phyloP scores from a whole-genome alignment of 2,329 filamentous ascomycete species.

The Bretziella fagacearum region DNA sequence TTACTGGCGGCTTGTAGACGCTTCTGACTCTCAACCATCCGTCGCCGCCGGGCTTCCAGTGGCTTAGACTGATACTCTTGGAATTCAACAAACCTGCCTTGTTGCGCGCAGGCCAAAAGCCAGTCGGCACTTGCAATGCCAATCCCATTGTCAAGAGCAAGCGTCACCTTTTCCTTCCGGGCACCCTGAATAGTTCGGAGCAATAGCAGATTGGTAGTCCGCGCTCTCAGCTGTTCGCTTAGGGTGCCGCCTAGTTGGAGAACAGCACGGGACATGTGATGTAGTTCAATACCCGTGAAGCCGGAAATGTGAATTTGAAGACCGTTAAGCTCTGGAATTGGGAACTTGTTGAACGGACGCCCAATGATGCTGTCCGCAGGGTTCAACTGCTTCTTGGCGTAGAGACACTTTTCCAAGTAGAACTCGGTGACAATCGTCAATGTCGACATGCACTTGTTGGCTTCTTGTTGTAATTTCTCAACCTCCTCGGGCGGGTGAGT shows the following conservation, averaged over 20 bases:
- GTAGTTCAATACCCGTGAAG: slow-evolving; percentile 67
- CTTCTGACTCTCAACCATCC: not conserved
- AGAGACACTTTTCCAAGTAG: slow-evolving; percentile 80
- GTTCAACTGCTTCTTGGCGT: slow-evolving; percentile 53
- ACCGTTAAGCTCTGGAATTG: slow-evolving; percentile 50
- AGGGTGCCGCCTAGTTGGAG: slow-evolving; percentile 65
- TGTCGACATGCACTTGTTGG: not conserved
- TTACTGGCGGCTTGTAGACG: not conserved
- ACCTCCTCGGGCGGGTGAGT: slow-evolving; percentile 6
- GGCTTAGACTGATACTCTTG: not conserved
- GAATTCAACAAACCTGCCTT: slow-evolving; percentile 21
- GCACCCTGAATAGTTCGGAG: slow-evolving; percentile 43
- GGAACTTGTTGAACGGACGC: slow-evolving; percentile 55
- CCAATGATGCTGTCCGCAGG: slow-evolving; percentile 57
- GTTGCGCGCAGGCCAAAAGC: slow-evolving; percentile 61
- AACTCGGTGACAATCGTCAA: slow-evolving; percentile 57
- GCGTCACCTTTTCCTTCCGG: slow-evolving; percentile 58
- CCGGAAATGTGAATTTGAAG: slow-evolving; percentile 65
- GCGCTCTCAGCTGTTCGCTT: slow-evolving; percentile 55
- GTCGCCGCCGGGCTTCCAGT: not conserved
- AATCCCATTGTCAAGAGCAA: slow-evolving; percentile 57
- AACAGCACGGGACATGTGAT: slow-evolving; percentile 66
- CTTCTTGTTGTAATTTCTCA: not conserved
- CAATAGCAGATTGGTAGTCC: slow-evolving; percentile 55
- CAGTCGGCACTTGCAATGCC: slow-evolving; percentile 69